Percentiles rank a stretch among this genome's conserved stretches.
Evolutionary conservation across 2,329 filamentous ascomycete genomes (phyloP).

Genomic region (Colletotrichum gloeosporioides): DNA sequence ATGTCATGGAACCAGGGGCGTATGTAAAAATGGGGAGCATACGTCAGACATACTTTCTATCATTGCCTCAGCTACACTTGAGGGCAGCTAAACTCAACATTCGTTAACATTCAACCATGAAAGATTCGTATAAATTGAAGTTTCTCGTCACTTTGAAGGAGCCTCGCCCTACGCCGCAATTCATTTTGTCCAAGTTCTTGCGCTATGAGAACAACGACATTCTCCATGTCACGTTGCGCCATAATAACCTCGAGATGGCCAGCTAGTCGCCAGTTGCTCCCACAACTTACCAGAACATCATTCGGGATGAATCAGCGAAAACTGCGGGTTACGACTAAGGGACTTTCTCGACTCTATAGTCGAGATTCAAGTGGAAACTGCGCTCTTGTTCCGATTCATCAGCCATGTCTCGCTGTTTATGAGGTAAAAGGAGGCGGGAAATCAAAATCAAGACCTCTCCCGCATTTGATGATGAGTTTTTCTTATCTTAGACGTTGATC

Average conservation of each 20-base stretch:
- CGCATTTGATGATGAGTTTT: not conserved
- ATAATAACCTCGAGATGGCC: fast-evolving
- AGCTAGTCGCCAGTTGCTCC: fast-evolving
- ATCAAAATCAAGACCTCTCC: no score
- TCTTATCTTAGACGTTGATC: no score
- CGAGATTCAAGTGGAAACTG: fast-evolving
- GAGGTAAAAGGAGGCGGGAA: not conserved
- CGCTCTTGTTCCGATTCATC: not conserved
- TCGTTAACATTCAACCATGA: not conserved
- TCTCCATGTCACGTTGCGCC: no score
- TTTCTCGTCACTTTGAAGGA: fast-evolving
- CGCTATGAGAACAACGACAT: no score
- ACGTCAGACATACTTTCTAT: not conserved
- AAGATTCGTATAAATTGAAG: not conserved
- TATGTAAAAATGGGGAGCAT: not conserved
- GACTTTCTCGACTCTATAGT: fast-evolving
- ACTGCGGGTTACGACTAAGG: fast-evolving
- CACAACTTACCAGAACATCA: fast-evolving
- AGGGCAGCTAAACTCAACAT: not conserved
- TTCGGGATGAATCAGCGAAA: not conserved
- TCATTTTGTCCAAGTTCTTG: no score
- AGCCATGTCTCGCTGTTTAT: not conserved
- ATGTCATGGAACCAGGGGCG: not conserved
- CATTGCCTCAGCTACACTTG: not conserved
- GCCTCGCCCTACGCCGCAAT: not conserved